Evolutionary conservation across 768 basidiomycete genomes (phyloP).

Genomic region (Hygrophorus russula): DNA sequence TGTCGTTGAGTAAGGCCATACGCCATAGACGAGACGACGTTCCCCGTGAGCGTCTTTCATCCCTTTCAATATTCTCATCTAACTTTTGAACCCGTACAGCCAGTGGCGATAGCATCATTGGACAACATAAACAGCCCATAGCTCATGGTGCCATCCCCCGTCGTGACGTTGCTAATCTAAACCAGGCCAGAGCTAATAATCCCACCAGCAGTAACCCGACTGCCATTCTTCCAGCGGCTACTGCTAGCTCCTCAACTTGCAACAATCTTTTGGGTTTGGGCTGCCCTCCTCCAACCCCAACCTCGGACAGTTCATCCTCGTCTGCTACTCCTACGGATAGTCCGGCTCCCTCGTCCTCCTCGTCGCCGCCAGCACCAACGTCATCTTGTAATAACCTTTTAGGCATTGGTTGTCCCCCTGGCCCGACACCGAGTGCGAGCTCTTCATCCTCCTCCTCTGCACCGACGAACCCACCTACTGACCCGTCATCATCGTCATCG

Average conservation of each 20-base stretch:
- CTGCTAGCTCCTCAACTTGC: conserved; percentile 1
- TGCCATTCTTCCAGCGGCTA: conserved; percentile 3
- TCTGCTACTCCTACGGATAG: neutral
- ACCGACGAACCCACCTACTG: too few relatives aligned
- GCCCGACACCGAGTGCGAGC: too few relatives aligned
- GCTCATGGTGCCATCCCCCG: too few relatives aligned
- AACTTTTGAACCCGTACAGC: too few relatives aligned
- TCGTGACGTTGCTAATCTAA: too few relatives aligned
- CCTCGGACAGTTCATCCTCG: neutral
- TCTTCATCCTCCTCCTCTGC: too few relatives aligned
- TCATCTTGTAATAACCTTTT: neutral
- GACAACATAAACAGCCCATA: too few relatives aligned
- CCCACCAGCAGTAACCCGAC: neutral
- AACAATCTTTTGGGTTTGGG: neutral
- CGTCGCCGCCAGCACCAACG: neutral
- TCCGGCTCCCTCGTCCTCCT: neutral
- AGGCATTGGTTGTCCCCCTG: neutral
- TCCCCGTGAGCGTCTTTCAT: neutral
- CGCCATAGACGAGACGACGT: neutral
- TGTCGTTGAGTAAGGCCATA: conserved; percentile 11
- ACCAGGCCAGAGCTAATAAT: too few relatives aligned
- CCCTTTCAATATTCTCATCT: neutral
- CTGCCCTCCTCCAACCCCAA: neutral
- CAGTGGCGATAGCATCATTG: too few relatives aligned
- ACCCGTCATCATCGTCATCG: neutral